phyloP scores from a whole-genome alignment of 2,329 filamentous ascomycete genomes.

The Exophiala mesophila region DNA sequence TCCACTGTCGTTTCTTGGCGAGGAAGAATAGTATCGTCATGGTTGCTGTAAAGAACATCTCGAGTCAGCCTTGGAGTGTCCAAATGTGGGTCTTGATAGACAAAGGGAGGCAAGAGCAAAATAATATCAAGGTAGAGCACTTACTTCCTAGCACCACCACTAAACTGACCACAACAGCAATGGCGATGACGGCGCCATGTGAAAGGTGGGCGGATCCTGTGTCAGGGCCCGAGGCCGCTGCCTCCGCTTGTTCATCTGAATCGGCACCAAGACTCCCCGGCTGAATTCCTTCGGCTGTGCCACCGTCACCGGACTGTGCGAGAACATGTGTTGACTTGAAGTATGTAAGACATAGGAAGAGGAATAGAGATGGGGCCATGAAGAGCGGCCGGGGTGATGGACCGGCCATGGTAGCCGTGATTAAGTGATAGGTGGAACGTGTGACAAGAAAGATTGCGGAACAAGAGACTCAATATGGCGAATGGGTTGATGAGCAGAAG shows the following conservation, averaged over 20 bases:
- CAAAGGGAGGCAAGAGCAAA: too few relatives aligned
- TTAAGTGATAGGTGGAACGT: slow-evolving; percentile 1
- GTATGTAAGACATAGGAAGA: slow-evolving; percentile 8
- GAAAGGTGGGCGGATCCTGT: slow-evolving; percentile 60
- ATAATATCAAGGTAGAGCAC: slow-evolving; percentile 32
- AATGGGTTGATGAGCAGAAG: too few relatives aligned
- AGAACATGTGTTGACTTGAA: slow-evolving; percentile 4
- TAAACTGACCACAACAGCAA: slow-evolving; percentile 65
- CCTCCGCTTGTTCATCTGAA: slow-evolving; percentile 43
- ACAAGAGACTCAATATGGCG: too few relatives aligned
- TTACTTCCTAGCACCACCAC: slow-evolving; percentile 67
- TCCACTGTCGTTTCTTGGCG: slow-evolving; percentile 82
- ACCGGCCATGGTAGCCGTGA: slow-evolving; percentile 3
- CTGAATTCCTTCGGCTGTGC: slow-evolving; percentile 20
- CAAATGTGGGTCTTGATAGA: too few relatives aligned
- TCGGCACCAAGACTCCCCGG: slow-evolving; percentile 26
- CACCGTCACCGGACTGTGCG: slow-evolving; percentile 23
- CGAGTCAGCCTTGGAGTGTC: not conserved
- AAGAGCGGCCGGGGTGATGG: not conserved
- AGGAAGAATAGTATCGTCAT: slow-evolving; percentile 65
- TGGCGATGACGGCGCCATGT: slow-evolving; percentile 65
- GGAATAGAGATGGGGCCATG: not conserved
- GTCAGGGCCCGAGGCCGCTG: slow-evolving; percentile 62
- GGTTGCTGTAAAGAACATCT: slow-evolving; percentile 10
- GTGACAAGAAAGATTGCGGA: too few relatives aligned